Percentiles rank a stretch among this genome's conserved stretches.
Evolutionary conservation across 441 rosid species (phyloP).

Genomic region (Croton laevigatus): DNA sequence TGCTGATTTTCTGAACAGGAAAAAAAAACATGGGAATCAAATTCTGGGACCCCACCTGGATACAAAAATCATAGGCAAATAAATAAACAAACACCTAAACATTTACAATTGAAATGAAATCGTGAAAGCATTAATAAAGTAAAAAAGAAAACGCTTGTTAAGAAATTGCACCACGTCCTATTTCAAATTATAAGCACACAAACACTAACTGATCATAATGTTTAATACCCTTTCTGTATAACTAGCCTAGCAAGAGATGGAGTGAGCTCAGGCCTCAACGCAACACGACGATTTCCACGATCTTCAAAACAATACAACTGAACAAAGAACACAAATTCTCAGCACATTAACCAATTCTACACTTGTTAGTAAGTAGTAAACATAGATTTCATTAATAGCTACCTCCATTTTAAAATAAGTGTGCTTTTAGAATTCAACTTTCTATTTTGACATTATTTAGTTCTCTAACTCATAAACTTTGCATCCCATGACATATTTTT

Average conservation of each 20-base stretch:
- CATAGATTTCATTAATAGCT: neutral
- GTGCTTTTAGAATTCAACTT: no score
- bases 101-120: conserved; percentile 1
- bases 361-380: no score
- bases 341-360: neutral
- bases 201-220: conserved; percentile 1
- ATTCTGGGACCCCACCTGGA: conserved; percentile 58
- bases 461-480: no score
- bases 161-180: neutral
- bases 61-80: conserved; percentile 41
- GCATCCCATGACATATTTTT: no score
- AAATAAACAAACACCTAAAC: conserved; percentile 18
- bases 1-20: conserved; percentile 80
- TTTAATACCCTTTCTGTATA: conserved; percentile 82
- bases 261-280: conserved; percentile 94
- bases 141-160: neutral
- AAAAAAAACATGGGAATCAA: conserved; percentile 55
- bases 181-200: conserved; percentile 10
- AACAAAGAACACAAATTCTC: conserved; percentile 12
- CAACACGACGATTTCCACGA: conserved; percentile 89
- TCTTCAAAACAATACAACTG: conserved; percentile 94
- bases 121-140: neutral
- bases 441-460: no score
- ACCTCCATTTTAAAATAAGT: no score
- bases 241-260: conserved; percentile 91